Evolutionary conservation across 345 rosid genomes (phyloP), one percentile per base, ranked within the genome.

Genomic region (Acer yangbiense): DNA sequence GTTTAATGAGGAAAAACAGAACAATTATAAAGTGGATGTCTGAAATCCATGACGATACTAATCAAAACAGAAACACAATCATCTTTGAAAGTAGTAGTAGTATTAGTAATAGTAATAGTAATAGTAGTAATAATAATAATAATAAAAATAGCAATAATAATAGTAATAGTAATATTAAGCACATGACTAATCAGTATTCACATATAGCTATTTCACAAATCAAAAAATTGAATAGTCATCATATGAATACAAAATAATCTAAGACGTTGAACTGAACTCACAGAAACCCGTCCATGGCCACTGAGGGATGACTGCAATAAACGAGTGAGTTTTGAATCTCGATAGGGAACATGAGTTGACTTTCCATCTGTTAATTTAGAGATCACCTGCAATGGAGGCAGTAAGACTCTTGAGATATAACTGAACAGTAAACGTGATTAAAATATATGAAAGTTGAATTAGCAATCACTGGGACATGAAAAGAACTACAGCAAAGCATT

Each of bases 291-390:
- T 25, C 93, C 95, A 83, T 86, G 85, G 68, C 95, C 95, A 78
- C 93, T 89, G 41, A 91, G 93, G 69, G 93, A 89, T 70, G 95
- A 88, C 83, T 88, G 95, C 86, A 91, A 78, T 54, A 91, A 80
- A 71, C 95, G 89, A 2, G 95, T 89, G 77, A 91, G 88, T 82
- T 89, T 91, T 78, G 95, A 91, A 86, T 91, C 95, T 62, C 95
- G 87, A 66, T 89, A 91, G 39, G 95, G 93, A 79, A 91, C 62
- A 80, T 91, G 95, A 32, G 90, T 84, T 44, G 90, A 87, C 74
- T 88, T 91, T 54, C 73, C 87, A 84, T 91, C 95, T 7, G 90
- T 91, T 77, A 91, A 77, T 82, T 89, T 89, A 77, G 89, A 88
- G 52, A 91, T 91, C 41, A 91, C 93, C 95, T 91, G 82, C 65